A percentile compares a stretch with the other conserved stretches of the same genome.
These are phyloP conservation scores for Craterostigma plantagineum DNA, from an alignment of 257 asterid species.

Conservation along the genomic window DNA sequence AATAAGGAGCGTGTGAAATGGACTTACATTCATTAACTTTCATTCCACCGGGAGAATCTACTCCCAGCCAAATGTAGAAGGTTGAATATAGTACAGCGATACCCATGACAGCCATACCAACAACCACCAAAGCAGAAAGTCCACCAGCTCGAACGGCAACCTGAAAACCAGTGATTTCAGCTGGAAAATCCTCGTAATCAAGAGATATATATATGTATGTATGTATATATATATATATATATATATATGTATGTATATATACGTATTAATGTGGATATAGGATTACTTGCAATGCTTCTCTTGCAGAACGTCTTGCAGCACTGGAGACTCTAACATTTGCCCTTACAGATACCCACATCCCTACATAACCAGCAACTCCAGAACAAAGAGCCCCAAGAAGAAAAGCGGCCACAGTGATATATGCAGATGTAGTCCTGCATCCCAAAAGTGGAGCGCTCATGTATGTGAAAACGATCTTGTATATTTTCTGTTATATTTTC, in stretches of 20 bases:
- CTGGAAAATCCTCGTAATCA: background rate
- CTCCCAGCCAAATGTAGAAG: constrained; percentile 81
- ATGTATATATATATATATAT: too few relatives aligned
- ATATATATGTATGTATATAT: background rate
- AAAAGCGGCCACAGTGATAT: constrained; percentile 74
- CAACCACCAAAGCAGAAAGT: constrained; percentile 88
- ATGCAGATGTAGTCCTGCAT: constrained; percentile 69
- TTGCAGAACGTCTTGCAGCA: constrained; percentile 96
- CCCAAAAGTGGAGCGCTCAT: constrained; percentile 7
- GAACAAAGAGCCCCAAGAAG: constrained; percentile 95
- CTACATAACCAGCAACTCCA: constrained; percentile 96
- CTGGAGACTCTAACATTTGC: constrained; percentile 98
- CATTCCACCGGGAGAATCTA: constrained; percentile 77
- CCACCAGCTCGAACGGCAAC: constrained; percentile 99
- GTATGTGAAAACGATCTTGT: background rate
- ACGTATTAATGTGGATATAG: constrained; percentile 6
- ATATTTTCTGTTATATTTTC: background rate
- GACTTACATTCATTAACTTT: constrained; percentile 85
- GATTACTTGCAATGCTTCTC: constrained; percentile 92
- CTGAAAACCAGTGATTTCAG: constrained; percentile 27
- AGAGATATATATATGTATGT: too few relatives aligned
- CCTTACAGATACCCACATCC: constrained; percentile 99
- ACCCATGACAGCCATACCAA: constrained; percentile 96
- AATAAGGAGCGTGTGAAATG: constrained; percentile 8
- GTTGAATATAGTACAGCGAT: constrained; percentile 74